Base-by-base conservation (phyloP, 352 stramenopile genomes). In the Globisporangium nodosum region DNA sequence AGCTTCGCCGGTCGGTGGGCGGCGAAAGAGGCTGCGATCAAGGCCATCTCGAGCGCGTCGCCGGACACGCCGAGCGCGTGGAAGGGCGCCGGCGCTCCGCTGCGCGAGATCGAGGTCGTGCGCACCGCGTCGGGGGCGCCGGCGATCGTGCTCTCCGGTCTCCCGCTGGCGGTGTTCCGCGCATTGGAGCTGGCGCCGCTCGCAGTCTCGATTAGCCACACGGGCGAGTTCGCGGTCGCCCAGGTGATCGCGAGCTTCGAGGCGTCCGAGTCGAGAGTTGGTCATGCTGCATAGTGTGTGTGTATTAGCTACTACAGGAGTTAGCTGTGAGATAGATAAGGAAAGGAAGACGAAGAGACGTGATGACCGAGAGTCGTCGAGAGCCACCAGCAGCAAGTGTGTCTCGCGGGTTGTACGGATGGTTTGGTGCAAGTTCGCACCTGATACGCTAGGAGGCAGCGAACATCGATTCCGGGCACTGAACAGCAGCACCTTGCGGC, bases 1-100 rank as follows among this genome's bases (percentile, higher is more conserved):
- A 94, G 81, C 64, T 95, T 96, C 59, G 88, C 88, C 0, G 88
- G 83, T 52, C 86, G 86, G 20, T 96, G 86, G 88, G 88, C 88
- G 24, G 86, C 85, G 4, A 96, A 96, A 68, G 86, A 96, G 57
- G 88, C 88, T n/a, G 78, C 93, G 51, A 82, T 96, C 63, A 96
- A 96, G 73, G 85, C 88, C n/a, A 91, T 96, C 47, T 95, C 83
- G 37, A 94, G 76, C 55, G 74, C 83, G 0, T 55, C 81, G 5
- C 74, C 83, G 5, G 76, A 74, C 45, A 76, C 85, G 48, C 66
- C 78, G 45, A 89, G 87, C 63, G 65, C 83, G 39, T 94, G 83
- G 83, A 79, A 88, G 58, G 79, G 82, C 30, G 77, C 79, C 27
- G 76, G 78, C 5, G 87, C 85, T 13, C 71, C 84, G 33, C 63